A percentile compares a stretch with the other conserved stretches of the same genome.
Evolutionary conservation across 1,284 basidiomycete species (phyloP).

Genomic region (Heliocybe sulcata): DNA sequence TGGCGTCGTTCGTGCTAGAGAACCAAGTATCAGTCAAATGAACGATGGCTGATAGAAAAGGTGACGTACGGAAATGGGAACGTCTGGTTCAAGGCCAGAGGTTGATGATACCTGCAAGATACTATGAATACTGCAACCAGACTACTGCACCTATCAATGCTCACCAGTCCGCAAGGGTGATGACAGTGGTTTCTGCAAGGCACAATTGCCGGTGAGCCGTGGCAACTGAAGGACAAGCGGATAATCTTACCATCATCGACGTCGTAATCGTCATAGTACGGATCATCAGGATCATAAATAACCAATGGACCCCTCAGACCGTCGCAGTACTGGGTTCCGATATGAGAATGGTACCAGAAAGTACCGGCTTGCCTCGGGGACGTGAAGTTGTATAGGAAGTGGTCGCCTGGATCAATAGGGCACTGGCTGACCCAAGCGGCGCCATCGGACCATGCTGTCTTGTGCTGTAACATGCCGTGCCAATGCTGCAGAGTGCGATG

Average conservation of each 20-base stretch:
- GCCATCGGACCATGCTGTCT: conserved; percentile 27
- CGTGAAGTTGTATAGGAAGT: conserved; percentile 36
- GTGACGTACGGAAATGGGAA: no score
- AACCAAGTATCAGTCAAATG: no score
- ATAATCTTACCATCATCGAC: conserved; percentile 29
- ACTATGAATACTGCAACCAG: conserved; percentile 18
- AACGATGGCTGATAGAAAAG: no score
- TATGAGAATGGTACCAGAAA: conserved; percentile 18
- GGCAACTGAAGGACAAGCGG: background rate
- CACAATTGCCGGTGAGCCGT: background rate
- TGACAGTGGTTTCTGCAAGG: conserved; percentile 26
- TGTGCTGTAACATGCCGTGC: conserved; percentile 27
- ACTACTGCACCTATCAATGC: conserved; percentile 1
- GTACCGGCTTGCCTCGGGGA: conserved; percentile 26
- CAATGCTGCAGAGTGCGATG: conserved; percentile 20
- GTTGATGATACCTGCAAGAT: no score
- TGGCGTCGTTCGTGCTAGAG: no score
- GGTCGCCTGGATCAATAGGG: conserved; percentile 36
- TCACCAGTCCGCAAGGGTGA: conserved; percentile 31
- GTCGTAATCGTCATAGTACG: conserved; percentile 29
- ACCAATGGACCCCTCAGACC: conserved; percentile 23
- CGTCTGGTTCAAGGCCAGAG: no score
- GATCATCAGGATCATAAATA: conserved; percentile 34
- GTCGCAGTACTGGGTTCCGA: conserved; percentile 35
- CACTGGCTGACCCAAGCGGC: conserved; percentile 37